Evolutionary conservation across 768 basidiomycete genomes (phyloP).

Genomic region (Suillus alpinus): DNA sequence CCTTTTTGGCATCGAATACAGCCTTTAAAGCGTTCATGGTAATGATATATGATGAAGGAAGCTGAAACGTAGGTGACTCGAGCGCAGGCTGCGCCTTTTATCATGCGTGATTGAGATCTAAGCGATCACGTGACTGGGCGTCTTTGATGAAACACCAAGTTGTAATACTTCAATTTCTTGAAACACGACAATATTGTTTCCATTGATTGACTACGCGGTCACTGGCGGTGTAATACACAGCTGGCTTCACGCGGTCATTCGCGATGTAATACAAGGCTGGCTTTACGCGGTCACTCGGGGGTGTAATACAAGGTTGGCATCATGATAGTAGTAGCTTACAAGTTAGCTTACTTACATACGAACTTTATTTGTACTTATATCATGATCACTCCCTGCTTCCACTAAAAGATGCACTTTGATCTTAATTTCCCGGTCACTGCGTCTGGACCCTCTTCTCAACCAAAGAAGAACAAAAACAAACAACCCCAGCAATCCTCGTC

Average conservation of each 20-base stretch:
- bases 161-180: too few relatives aligned
- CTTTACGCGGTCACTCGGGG: too few relatives aligned
- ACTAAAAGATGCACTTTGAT: conserved; percentile 58
- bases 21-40: conserved; percentile 27
- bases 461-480: conserved; percentile 30
- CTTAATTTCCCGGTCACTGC: conserved; percentile 55
- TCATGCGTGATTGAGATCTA: not conserved
- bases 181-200: too few relatives aligned
- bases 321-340: too few relatives aligned
- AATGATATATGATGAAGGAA: not conserved
- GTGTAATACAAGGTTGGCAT: too few relatives aligned
- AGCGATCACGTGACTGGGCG: not conserved
- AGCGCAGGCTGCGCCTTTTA: not conserved
- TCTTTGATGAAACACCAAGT: too few relatives aligned
- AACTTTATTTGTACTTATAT: too few relatives aligned
- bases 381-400: not conserved
- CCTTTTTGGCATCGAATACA: conserved; percentile 27
- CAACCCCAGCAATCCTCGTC: conserved; percentile 33
- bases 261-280: too few relatives aligned
- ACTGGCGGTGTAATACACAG: too few relatives aligned
- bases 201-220: too few relatives aligned
- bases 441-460: conserved; percentile 12
- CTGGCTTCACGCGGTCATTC: too few relatives aligned
- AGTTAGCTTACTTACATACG: too few relatives aligned
- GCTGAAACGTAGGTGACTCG: not conserved